Conservation (phyloP, 1,284 basidiomycete genomes). For the Ceratobasidium sp. region DNA sequence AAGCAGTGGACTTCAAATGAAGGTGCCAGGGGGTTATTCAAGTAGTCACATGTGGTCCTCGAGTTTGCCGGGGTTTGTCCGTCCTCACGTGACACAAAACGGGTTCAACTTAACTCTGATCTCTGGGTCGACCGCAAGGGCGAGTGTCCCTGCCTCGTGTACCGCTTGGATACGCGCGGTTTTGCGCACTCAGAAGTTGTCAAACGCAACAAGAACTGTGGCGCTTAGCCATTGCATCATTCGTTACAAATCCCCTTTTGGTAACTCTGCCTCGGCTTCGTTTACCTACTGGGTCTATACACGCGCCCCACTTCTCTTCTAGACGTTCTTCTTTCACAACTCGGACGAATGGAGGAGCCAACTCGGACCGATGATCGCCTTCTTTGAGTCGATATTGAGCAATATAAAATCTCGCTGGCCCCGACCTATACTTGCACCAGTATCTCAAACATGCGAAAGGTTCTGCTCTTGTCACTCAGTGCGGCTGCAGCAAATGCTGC, state of each 20-base stretch:
- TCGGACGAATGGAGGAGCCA: constrained; percentile 26
- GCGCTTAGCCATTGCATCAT: neutral
- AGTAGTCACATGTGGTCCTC: no score
- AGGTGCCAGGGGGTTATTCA: no score
- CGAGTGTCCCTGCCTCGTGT: no score
- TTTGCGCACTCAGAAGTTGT: no score
- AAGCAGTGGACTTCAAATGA: no score
- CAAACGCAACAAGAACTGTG: neutral
- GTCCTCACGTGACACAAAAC: no score
- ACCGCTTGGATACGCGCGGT: no score
- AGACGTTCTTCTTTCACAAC: neutral
- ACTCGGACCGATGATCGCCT: neutral
- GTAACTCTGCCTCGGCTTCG: neutral
- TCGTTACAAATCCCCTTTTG: neutral
- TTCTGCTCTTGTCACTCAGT: constrained; percentile 15
- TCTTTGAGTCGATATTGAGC: neutral
- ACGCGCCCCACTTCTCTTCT: constrained; percentile 39
- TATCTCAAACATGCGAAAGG: constrained; percentile 17
- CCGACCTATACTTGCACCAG: neutral
- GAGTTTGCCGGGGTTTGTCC: no score
- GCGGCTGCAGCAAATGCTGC: constrained; percentile 2
- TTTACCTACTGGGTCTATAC: constrained; percentile 21
- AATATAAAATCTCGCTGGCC: neutral
- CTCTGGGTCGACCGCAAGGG: no score
- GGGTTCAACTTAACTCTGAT: no score